A percentile compares a stretch with the other conserved stretches of the same genome.
Conservation (phyloP, 306 rosid genomes). For the Cicer chorassanicum region DNA sequence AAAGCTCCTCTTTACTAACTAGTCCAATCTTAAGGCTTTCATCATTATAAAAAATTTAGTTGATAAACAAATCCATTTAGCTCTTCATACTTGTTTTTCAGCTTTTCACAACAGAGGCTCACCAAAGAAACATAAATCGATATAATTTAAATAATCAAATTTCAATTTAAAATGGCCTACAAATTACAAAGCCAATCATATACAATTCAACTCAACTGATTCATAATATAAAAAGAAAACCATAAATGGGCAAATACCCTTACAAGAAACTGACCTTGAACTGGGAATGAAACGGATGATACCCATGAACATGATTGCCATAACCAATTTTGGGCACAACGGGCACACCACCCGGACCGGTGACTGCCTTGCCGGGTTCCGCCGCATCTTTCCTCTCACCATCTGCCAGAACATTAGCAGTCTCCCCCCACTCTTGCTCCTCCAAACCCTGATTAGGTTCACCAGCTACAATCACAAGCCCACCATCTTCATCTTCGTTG, state of each 20-base stretch:
- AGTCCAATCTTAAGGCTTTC: background rate
- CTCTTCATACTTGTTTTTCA: background rate
- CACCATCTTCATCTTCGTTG: constrained; percentile 76
- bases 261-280: constrained; percentile 85
- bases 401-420: constrained; percentile 51
- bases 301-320: constrained; percentile 81
- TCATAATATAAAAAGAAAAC: constrained; percentile 30
- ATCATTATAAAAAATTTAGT: constrained; percentile 12
- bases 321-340: constrained; percentile 70
- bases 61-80: constrained; percentile 35
- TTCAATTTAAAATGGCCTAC: constrained; percentile 46
- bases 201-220: constrained; percentile 43
- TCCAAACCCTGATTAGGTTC: constrained; percentile 68
- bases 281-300: constrained; percentile 96
- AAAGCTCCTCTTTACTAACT: background rate
- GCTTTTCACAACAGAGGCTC: constrained; percentile 16
- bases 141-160: constrained; percentile 45
- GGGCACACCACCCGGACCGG: constrained; percentile 18
- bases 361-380: constrained; percentile 56
- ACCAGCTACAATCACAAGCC: constrained; percentile 72
- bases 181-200: constrained; percentile 48
- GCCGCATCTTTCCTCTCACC: constrained; percentile 81
- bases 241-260: constrained; percentile 50
- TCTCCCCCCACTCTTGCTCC: constrained; percentile 91
- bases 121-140: constrained; percentile 31